Evolutionary conservation across 2,329 filamentous ascomycete species (phyloP).

Genomic region (Zymoseptoria crescenta): DNA sequence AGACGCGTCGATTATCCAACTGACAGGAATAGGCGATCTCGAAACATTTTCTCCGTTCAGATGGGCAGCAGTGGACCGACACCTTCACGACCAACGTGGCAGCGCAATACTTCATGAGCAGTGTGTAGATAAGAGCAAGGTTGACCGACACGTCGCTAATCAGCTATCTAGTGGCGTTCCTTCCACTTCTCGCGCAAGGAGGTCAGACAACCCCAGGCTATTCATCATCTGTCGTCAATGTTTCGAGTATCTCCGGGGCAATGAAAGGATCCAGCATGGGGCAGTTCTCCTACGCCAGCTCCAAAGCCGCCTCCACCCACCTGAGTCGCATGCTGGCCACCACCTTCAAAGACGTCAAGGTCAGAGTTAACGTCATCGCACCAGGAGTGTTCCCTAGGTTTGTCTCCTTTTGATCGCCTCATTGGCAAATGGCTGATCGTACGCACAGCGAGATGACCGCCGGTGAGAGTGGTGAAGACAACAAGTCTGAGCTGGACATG

Average conservation of each 20-base stretch:
- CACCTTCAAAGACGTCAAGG: constrained; percentile 36
- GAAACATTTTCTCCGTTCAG: constrained; percentile 43
- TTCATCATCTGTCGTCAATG: constrained; percentile 46
- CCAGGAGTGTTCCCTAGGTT: constrained; percentile 34
- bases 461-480: constrained; percentile 37
- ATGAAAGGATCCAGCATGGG: constrained; percentile 46
- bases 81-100: constrained; percentile 48
- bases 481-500: constrained; percentile 40
- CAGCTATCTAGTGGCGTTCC: constrained; percentile 36
- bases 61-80: constrained; percentile 40
- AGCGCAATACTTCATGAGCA: constrained; percentile 46
- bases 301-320: constrained; percentile 44
- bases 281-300: constrained; percentile 46
- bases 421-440: background rate
- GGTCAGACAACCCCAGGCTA: constrained; percentile 40
- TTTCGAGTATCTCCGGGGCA: constrained; percentile 44
- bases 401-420: background rate
- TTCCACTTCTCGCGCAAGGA: constrained; percentile 47
- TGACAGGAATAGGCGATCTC: constrained; percentile 34
- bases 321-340: constrained; percentile 41
- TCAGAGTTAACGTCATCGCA: constrained; percentile 39
- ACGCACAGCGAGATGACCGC: constrained; percentile 40
- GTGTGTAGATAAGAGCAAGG: background rate
- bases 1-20: background rate
- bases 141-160: background rate